Percentiles rank a stretch among this genome's conserved stretches.
These are phyloP conservation scores for Tetratostichococcus sp. DNA, from an alignment of 139 green algal genomes.

Conservation along the genomic window DNA sequence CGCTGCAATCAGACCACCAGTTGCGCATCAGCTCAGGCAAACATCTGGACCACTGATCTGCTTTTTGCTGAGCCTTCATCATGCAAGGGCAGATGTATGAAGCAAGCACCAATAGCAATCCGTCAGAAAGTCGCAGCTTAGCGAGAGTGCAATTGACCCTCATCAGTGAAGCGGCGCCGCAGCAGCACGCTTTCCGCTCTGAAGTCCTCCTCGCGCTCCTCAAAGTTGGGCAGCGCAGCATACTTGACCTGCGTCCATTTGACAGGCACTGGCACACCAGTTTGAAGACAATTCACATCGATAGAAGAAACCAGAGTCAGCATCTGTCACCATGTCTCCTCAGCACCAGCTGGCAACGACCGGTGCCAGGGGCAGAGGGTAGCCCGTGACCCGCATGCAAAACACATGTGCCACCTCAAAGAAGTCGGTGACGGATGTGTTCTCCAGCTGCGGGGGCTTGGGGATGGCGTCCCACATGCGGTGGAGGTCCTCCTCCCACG, in stretches of 20 bases:
- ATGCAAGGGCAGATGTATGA: no score
- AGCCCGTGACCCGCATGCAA: no score
- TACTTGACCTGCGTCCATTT: conserved; percentile 86
- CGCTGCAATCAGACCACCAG: neutral
- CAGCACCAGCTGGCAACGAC: no score
- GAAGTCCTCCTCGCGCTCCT: conserved; percentile 92
- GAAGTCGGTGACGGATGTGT: conserved; percentile 72
- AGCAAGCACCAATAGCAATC: no score
- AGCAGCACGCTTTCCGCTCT: conserved; percentile 65
- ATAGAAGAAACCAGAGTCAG: no score
- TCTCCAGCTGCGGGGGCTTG: conserved; percentile 79
- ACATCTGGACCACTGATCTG: neutral
- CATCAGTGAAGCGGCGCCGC: conserved; percentile 62
- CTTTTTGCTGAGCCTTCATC: no score
- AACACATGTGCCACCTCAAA: conserved; percentile 74
- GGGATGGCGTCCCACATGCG: conserved; percentile 86
- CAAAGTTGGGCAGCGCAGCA: conserved; percentile 84
- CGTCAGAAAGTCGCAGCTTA: no score
- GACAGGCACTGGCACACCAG: neutral
- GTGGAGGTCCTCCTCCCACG: conserved; percentile 58
- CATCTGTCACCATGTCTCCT: no score
- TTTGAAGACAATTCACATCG: no score
- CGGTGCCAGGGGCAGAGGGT: no score
- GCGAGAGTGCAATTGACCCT: conserved; percentile 36
- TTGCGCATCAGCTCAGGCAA: neutral